These are phyloP conservation scores for Thymus quinquecostatus DNA, from an alignment of 257 asterid genomes.

Conservation along the genomic window DNA sequence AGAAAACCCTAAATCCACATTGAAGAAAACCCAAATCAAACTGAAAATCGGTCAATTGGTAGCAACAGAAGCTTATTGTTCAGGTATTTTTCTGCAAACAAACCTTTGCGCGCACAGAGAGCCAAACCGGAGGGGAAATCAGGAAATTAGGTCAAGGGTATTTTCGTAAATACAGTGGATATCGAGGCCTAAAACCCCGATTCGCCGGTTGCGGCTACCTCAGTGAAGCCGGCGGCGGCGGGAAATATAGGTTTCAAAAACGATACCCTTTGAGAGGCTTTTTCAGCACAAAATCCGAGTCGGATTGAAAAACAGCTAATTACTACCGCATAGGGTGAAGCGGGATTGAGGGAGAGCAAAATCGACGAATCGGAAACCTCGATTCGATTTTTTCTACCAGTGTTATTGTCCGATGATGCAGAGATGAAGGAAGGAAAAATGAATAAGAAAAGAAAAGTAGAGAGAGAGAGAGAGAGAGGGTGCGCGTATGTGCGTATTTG, in stretches of 20 bases:
- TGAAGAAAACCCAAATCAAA: constrained; percentile 45
- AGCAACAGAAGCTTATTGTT: constrained; percentile 36
- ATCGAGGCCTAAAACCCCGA: constrained; percentile 39
- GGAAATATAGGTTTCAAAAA: constrained; percentile 54
- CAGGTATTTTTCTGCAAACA: constrained; percentile 31
- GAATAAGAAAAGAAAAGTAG: background rate
- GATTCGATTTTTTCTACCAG: constrained; percentile 47
- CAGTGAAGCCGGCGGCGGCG: constrained; percentile 77
- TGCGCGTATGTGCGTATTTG: constrained; percentile 30
- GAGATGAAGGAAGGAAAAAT: constrained; percentile 34
- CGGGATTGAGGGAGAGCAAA: constrained; percentile 25
- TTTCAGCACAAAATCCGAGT: background rate
- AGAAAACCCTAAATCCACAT: constrained; percentile 48
- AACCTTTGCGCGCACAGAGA: constrained; percentile 40
- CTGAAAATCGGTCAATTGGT: constrained; percentile 21
- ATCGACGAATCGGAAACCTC: constrained; percentile 44
- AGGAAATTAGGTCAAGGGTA: constrained; percentile 41
- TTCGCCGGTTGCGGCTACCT: constrained; percentile 44
- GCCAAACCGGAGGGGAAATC: constrained; percentile 35
- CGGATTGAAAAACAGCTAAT: constrained; percentile 24
- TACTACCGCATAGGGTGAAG: constrained; percentile 25
- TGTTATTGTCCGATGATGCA: constrained; percentile 50
- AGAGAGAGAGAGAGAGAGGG: constrained; percentile 30
- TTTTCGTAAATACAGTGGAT: constrained; percentile 36
- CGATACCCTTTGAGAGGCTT: constrained; percentile 53